phyloP scores from a whole-genome alignment of 1,139 yeast genomes.

The Eremothecium sinecaudum region DNA sequence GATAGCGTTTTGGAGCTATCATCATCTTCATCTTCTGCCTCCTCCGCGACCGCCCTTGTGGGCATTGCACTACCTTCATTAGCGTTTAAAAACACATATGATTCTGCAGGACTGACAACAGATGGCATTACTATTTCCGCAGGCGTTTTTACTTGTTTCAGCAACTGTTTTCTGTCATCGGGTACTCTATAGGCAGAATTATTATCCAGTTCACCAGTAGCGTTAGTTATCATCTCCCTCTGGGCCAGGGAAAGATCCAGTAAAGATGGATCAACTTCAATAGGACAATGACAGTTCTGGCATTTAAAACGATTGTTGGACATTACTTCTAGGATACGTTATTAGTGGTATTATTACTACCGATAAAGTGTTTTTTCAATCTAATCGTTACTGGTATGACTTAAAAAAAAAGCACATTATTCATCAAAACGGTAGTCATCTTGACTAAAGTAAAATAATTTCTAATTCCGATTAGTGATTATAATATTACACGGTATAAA shows the following conservation, averaged over 20 bases:
- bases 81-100: constrained; percentile 25
- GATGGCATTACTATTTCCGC: constrained; percentile 10
- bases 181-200: constrained; percentile 25
- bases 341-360: no score
- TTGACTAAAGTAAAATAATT: no score
- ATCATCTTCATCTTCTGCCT: constrained; percentile 14
- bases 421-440: no score
- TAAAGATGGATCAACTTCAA: constrained; percentile 46
- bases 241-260: constrained; percentile 46
- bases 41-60: constrained; percentile 12
- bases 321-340: no score
- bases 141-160: constrained; percentile 22
- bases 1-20: constrained; percentile 31
- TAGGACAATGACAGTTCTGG: constrained; percentile 52
- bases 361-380: no score
- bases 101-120: constrained; percentile 17
- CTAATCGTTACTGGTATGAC: no score
- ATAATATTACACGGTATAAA: no score
- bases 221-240: constrained; percentile 36
- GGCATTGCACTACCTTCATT: constrained; percentile 18
- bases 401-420: no score
- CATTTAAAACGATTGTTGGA: constrained; percentile 31
- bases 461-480: no score
- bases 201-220: constrained; percentile 19
- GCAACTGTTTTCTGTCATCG: constrained; percentile 30